These are phyloP conservation scores for Daucus carota DNA, from an alignment of 129 eudicot species.

Conservation along the genomic window DNA sequence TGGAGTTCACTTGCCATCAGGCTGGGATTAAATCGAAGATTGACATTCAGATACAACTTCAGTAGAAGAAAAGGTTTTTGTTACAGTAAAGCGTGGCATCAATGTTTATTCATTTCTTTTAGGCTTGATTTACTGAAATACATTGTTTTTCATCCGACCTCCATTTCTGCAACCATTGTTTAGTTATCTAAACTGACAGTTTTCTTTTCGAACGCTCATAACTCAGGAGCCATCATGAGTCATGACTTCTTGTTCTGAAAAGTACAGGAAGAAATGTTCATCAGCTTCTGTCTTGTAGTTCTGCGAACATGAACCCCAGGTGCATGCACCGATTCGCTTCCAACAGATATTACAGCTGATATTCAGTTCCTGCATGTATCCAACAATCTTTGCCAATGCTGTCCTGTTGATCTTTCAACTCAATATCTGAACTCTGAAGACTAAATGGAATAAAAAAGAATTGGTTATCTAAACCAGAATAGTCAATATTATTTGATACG, in stretches of 20 bases:
- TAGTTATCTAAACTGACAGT: too few relatives aligned
- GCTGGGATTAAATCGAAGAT: too few relatives aligned
- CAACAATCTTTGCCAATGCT: too few relatives aligned
- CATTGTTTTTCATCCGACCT: too few relatives aligned
- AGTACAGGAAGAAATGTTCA: conserved; percentile 91
- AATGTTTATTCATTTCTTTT: too few relatives aligned
- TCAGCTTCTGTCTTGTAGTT: conserved; percentile 92
- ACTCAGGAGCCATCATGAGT: conserved; percentile 98
- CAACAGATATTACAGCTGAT: conserved; percentile 79
- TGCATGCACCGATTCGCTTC: conserved; percentile 92
- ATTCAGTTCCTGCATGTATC: conserved; percentile 3
- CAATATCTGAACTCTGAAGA: neutral
- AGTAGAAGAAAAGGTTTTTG: too few relatives aligned
- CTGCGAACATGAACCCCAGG: conserved; percentile 90
- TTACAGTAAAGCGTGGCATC: too few relatives aligned
- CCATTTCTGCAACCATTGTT: too few relatives aligned
- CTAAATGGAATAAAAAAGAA: neutral
- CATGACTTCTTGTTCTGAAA: conserved; percentile 76
- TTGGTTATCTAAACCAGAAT: neutral
- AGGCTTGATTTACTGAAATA: too few relatives aligned
- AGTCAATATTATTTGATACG: neutral
- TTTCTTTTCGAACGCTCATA: too few relatives aligned
- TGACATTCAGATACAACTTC: too few relatives aligned
- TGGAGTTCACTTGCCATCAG: too few relatives aligned
- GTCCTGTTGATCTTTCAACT: neutral